phyloP scores from a whole-genome alignment of 169 alveolate species.

The Plasmodium ovale region DNA sequence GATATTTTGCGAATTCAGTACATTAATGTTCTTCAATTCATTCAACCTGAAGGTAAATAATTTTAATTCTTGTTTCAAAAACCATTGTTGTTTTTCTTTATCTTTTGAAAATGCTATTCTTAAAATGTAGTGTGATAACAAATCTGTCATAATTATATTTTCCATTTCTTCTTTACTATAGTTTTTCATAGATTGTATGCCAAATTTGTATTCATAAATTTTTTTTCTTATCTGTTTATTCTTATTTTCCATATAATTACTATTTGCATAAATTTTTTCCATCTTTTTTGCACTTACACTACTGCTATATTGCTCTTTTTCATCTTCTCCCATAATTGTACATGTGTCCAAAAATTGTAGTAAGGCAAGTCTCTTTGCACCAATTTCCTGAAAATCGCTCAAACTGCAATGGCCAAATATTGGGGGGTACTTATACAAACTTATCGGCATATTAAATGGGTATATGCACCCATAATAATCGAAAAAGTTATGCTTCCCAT shows the following conservation, averaged over 20 bases:
- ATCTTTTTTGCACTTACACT: neutral
- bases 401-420: constrained; percentile 83
- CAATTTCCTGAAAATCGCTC: constrained; percentile 85
- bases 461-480: constrained; percentile 64
- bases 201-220: constrained; percentile 84
- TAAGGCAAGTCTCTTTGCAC: constrained; percentile 85
- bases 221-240: constrained; percentile 50
- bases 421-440: constrained; percentile 83
- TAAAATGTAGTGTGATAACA: constrained; percentile 84
- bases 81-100: constrained; percentile 89
- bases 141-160: constrained; percentile 83
- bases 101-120: constrained; percentile 87
- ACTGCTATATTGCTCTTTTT: neutral
- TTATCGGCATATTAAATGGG: constrained; percentile 75
- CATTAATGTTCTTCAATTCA: constrained; percentile 77
- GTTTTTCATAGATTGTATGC: constrained; percentile 77
- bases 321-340: constrained; percentile 53
- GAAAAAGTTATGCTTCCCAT: constrained; percentile 24
- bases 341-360: constrained; percentile 66
- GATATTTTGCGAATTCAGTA: constrained; percentile 75
- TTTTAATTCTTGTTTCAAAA: constrained; percentile 85
- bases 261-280: constrained; percentile 6
- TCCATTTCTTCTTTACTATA: constrained; percentile 79
- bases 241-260: constrained; percentile 33
- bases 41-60: constrained; percentile 83